Base-by-base conservation (phyloP, 345 rosid species). In the Psidium guajava region DNA sequence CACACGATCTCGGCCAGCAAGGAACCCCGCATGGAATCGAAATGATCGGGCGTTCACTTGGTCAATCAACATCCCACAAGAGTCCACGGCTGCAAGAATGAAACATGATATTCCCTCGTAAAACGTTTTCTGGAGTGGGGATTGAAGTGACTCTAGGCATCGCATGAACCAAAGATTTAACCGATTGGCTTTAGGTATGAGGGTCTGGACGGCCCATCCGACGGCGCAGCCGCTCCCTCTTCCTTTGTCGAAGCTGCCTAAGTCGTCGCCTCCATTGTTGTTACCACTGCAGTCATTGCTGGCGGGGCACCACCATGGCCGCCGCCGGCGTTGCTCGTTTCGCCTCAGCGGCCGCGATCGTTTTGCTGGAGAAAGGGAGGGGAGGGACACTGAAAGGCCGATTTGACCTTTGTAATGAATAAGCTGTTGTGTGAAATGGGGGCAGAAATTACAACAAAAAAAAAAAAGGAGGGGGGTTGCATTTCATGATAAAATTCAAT, bases 201-300 rank as follows among this genome's bases (percentile, higher is more conserved):
- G 88, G 64, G 92, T 92, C 85, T 95, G 92, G 32, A 87, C 90
- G 9, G 96, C 94, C 99, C 98, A 96, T 7, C 92, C 92, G 88
- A 94, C 92, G 75, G 98, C 97, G 36, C 98, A 95, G 54, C 90
- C 88, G 89, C 97, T 96, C 85, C 93, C 95, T n/a, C 86, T 88
- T 61, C 96, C 95, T 61, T 92, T 90, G 3, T 84, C 88, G 56
- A 87, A 84, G 69, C 89, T 88, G 40, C 92, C 90, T 10, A 74
- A 82, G 12, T 90, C 90, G 92, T 95, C 32, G 95, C 95, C 53
- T 96, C 96, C 74, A 95, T 90, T 5, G 94, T 90, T 49, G 91
- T 85, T 32, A 49, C 54, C 84, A 55, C 51, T 59, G 84, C 83
- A 14, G 40, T 27, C 64, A 6, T 18, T 42, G 85, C 54, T 20